Evolutionary conservation across 257 asterid species (phyloP).

Genomic region (Scutellaria baicalensis): DNA sequence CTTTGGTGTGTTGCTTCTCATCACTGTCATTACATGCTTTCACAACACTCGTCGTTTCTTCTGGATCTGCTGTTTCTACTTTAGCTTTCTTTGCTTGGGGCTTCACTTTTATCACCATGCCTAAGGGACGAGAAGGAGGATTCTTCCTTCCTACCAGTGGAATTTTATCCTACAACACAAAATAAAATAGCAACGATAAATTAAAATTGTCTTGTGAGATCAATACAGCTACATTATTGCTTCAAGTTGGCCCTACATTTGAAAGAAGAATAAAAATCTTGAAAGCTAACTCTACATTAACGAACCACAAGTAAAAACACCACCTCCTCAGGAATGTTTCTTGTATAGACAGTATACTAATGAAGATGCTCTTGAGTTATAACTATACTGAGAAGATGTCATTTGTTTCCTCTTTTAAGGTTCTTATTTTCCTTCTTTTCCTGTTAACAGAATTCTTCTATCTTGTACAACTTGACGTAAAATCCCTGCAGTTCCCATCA

Average conservation of each 20-base stretch:
- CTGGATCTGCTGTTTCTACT: conserved; percentile 22
- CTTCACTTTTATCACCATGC: conserved; percentile 59
- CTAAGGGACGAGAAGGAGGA: conserved; percentile 35
- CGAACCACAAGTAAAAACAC: not conserved
- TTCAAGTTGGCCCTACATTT: not conserved
- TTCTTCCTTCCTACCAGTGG: conserved; percentile 37
- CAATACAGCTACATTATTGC: not conserved
- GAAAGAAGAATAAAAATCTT: not conserved
- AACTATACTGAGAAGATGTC: not conserved
- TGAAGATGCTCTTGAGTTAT: not conserved
- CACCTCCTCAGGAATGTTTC: not conserved
- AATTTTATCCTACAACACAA: conserved; percentile 38
- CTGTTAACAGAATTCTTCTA: not conserved
- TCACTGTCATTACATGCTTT: not conserved
- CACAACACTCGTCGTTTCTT: conserved; percentile 7
- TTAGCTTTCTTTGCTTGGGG: conserved; percentile 85
- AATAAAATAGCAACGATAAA: not conserved
- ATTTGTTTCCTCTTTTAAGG: not conserved
- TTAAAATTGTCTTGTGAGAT: not conserved
- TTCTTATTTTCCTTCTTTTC: not conserved
- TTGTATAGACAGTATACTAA: not conserved
- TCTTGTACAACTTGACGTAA: not conserved
- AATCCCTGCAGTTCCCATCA: not conserved
- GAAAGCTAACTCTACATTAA: not conserved
- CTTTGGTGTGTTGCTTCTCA: conserved; percentile 5